Conservation (phyloP, 2,329 filamentous ascomycete genomes). For the Macrophomina pseudophaseolina region DNA sequence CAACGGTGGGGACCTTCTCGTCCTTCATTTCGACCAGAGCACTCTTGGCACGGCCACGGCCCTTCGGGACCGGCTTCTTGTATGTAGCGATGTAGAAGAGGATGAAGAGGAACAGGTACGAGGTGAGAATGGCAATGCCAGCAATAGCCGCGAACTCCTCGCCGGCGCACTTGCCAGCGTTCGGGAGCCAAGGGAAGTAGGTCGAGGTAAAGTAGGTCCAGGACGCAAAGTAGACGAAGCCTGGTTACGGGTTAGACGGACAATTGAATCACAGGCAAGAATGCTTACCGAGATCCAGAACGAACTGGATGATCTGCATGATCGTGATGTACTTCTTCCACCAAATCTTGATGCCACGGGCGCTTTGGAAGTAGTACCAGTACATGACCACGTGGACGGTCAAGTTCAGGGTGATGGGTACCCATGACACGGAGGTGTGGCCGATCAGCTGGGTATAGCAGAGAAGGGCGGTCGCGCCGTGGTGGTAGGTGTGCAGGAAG, state of each 20-base stretch:
- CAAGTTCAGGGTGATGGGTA: constrained; percentile 89
- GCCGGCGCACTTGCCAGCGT: constrained; percentile 83
- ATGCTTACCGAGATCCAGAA: constrained; percentile 87
- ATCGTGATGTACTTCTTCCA: constrained; percentile 99
- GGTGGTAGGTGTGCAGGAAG: constrained; percentile 99
- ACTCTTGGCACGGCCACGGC: constrained; percentile 78
- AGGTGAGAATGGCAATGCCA: constrained; percentile 89
- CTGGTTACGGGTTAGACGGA: constrained; percentile 48
- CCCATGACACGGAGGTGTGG: constrained; percentile 92
- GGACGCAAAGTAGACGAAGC: constrained; percentile 98
- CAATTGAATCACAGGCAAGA: no score
- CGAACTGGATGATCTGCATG: constrained; percentile 95
- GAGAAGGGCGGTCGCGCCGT: constrained; percentile 92
- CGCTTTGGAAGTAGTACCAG: constrained; percentile 99
- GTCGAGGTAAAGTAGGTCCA: constrained; percentile 96
- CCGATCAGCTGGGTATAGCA: constrained; percentile 98
- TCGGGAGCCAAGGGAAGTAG: constrained; percentile 87
- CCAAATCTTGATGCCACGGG: constrained; percentile 93
- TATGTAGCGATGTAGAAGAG: constrained; percentile 98
- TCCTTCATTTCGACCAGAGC: constrained; percentile 82
- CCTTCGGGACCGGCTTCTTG: constrained; percentile 80
- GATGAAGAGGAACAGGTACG: constrained; percentile 97
- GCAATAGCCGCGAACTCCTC: constrained; percentile 96
- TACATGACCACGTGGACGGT: constrained; percentile 98
- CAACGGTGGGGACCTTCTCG: constrained; percentile 65